Conservation (phyloP, 1,139 yeast genomes). For the Nakaseomyces bracarensis region DNA sequence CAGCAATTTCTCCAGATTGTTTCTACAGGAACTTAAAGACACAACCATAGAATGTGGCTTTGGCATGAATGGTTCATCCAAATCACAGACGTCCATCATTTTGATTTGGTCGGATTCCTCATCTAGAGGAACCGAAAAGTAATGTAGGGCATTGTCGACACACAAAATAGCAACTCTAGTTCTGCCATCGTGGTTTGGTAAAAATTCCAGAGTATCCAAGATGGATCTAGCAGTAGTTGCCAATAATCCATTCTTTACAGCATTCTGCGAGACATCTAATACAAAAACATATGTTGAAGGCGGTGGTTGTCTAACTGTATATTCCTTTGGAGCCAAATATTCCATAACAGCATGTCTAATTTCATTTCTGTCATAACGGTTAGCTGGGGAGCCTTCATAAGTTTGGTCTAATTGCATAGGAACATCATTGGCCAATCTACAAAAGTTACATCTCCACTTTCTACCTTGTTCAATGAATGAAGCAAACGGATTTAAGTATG, state of each 20-base stretch:
- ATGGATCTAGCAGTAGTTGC: slow-evolving; percentile 85
- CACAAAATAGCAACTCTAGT: slow-evolving; percentile 81
- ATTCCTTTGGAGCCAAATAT: slow-evolving; percentile 89
- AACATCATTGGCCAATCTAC: slow-evolving; percentile 81
- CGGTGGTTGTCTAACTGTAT: slow-evolving; percentile 91
- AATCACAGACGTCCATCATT: slow-evolving; percentile 78
- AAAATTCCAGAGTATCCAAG: slow-evolving; percentile 74
- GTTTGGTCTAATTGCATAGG: slow-evolving; percentile 77
- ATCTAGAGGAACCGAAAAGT: slow-evolving; percentile 60
- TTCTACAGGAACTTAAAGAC: slow-evolving; percentile 61
- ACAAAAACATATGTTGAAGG: slow-evolving; percentile 85
- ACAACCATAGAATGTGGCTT: slow-evolving; percentile 77
- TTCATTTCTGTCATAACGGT: slow-evolving; percentile 73
- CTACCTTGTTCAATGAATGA: slow-evolving; percentile 68
- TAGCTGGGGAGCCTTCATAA: slow-evolving; percentile 36
- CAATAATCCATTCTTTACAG: slow-evolving; percentile 73
- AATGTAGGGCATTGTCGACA: slow-evolving; percentile 81
- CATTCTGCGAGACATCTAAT: slow-evolving; percentile 75
- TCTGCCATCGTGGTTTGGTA: slow-evolving; percentile 79
- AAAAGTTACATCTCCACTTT: slow-evolving; percentile 94
- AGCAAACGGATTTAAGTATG: slow-evolving; percentile 88
- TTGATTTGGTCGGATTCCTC: slow-evolving; percentile 31
- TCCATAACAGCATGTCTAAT: slow-evolving; percentile 82
- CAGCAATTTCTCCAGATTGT: slow-evolving; percentile 68
- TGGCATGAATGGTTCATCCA: slow-evolving; percentile 89